These are phyloP conservation scores for Candida saitoana DNA, from an alignment of 805 yeast genomes.

Conservation along the genomic window DNA sequence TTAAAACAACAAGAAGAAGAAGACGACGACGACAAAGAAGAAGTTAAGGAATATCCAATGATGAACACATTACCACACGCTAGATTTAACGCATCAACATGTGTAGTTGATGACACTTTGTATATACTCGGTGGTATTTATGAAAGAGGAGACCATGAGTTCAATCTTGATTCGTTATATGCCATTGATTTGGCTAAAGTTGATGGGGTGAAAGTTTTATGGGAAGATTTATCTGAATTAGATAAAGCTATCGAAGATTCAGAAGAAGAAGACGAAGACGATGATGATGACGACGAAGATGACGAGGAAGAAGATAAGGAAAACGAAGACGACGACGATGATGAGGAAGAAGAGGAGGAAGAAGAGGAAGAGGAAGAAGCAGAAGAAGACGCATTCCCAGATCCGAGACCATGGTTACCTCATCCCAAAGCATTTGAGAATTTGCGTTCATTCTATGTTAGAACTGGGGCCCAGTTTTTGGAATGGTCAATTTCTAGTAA, in stretches of 20 bases:
- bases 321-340: constrained; percentile 38
- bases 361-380: constrained; percentile 60
- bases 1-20: constrained; percentile 35
- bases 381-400: constrained; percentile 72
- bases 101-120: constrained; percentile 78
- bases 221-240: constrained; percentile 78
- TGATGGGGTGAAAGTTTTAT: constrained; percentile 81
- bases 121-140: constrained; percentile 88
- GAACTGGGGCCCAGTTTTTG: constrained; percentile 81
- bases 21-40: constrained; percentile 39
- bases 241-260: constrained; percentile 52
- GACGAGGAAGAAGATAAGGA: constrained; percentile 49
- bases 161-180: constrained; percentile 78
- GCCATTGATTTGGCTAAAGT: constrained; percentile 78
- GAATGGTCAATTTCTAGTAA: constrained; percentile 92
- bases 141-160: constrained; percentile 87
- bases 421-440: constrained; percentile 93
- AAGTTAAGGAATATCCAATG: constrained; percentile 49
- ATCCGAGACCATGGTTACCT: constrained; percentile 93
- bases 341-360: constrained; percentile 63
- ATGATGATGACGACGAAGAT: constrained; percentile 67
- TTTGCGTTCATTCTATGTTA: constrained; percentile 75
- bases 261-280: constrained; percentile 60
- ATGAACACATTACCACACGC: constrained; percentile 74
- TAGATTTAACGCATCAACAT: constrained; percentile 79